Conservation (phyloP, 2,329 filamentous ascomycete species). For the Aspergillus sp. region DNA sequence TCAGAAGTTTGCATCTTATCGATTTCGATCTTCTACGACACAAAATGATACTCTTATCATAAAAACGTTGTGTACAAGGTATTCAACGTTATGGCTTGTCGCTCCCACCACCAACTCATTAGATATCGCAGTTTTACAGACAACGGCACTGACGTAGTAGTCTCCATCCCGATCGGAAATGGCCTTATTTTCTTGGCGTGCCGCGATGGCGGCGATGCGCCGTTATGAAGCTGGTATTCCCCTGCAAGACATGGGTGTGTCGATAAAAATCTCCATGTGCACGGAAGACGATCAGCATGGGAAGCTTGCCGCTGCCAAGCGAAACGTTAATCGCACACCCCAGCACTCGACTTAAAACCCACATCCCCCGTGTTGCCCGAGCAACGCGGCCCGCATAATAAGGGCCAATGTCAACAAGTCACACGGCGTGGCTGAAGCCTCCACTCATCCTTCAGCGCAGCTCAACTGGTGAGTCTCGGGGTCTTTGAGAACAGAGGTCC, state of each 20-base stretch:
- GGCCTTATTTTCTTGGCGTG: too few species aligned
- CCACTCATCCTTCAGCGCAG: slow-evolving; percentile 20
- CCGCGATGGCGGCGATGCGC: not conserved
- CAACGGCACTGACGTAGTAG: not conserved
- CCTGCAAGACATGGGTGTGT: not conserved
- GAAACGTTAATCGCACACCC: slow-evolving; percentile 18
- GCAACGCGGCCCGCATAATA: slow-evolving; percentile 39
- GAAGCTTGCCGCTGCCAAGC: not conserved
- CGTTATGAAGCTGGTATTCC: not conserved
- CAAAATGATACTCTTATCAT: too few species aligned
- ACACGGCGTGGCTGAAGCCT: slow-evolving; percentile 22
- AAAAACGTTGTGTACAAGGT: too few species aligned
- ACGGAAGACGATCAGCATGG: not conserved
- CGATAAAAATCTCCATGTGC: not conserved
- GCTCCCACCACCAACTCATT: too few species aligned
- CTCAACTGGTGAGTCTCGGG: slow-evolving; percentile 22
- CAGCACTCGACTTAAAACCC: slow-evolving; percentile 17
- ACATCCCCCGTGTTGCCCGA: slow-evolving; percentile 35
- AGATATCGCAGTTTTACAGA: not conserved
- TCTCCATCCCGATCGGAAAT: not conserved
- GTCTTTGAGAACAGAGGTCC: slow-evolving; percentile 29
- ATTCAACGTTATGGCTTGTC: too few species aligned
- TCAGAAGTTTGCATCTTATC: not conserved
- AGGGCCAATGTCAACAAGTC: slow-evolving; percentile 30
- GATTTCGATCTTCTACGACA: too few species aligned